These are phyloP conservation scores for Coelastrella sp. DNA, from an alignment of 139 green algal species.

Conservation along the genomic window DNA sequence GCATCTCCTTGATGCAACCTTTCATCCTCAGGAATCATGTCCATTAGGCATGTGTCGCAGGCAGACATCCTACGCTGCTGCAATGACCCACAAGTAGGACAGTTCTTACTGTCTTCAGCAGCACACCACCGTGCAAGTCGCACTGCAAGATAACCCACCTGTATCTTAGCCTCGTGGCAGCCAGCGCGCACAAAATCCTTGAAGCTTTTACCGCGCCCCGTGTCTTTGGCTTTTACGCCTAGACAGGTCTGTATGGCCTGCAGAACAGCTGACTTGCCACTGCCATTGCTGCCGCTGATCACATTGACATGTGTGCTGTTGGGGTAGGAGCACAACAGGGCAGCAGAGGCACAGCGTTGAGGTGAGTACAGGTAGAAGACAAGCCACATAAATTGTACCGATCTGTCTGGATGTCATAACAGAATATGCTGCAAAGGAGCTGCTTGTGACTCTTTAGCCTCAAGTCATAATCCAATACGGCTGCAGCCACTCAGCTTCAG, in stretches of 20 bases:
- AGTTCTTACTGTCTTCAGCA: neutral
- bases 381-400: too few species aligned
- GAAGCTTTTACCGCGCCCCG: conserved; percentile 59
- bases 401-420: too few species aligned
- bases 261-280: conserved; percentile 78
- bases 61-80: neutral
- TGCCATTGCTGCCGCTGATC: conserved; percentile 78
- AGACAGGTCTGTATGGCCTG: conserved; percentile 81
- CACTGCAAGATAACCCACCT: conserved; percentile 51
- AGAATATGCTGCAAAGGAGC: too few species aligned
- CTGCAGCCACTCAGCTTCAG: neutral
- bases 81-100: neutral
- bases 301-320: conserved; percentile 78
- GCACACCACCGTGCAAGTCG: neutral
- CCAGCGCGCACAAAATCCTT: conserved; percentile 58
- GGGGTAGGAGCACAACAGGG: neutral
- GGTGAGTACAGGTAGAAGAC: too few species aligned
- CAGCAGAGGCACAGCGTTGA: neutral
- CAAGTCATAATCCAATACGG: too few species aligned
- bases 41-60: neutral
- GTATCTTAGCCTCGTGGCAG: conserved; percentile 33
- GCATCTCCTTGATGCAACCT: too few species aligned
- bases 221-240: conserved; percentile 70
- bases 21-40: too few species aligned
- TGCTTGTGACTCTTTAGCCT: too few species aligned